These are phyloP conservation scores for Microdochium paspali DNA, from an alignment of 2,329 filamentous ascomycete genomes.

Conservation along the genomic window DNA sequence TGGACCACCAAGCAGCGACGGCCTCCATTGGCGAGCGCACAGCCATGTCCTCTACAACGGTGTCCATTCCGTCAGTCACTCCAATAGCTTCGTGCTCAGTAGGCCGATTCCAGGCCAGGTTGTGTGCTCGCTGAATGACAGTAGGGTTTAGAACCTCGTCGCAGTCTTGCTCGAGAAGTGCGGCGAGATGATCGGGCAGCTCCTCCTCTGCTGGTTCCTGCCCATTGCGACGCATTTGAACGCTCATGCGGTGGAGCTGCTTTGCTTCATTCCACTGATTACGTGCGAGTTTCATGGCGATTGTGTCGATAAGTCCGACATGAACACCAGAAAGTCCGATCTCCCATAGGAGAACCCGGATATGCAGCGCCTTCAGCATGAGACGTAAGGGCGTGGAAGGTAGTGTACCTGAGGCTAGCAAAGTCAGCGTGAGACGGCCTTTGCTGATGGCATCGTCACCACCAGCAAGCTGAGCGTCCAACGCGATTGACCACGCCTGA, in stretches of 20 bases:
- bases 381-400: conserved; percentile 73
- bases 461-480: conserved; percentile 86
- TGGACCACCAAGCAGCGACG: conserved; percentile 86
- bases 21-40: conserved; percentile 84
- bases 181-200: conserved; percentile 67
- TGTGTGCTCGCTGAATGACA: conserved; percentile 78
- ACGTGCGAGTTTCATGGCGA: conserved; percentile 65
- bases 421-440: conserved; percentile 73
- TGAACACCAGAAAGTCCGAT: conserved; percentile 56
- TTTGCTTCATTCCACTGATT: conserved; percentile 76
- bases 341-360: conserved; percentile 82
- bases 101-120: conserved; percentile 77
- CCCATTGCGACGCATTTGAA: conserved; percentile 29
- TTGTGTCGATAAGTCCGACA: conserved; percentile 53
- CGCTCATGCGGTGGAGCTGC: conserved; percentile 43
- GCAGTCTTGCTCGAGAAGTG: conserved; percentile 68
- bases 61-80: conserved; percentile 65
- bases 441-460: conserved; percentile 86
- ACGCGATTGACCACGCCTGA: conserved; percentile 86
- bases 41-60: conserved; percentile 75
- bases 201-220: conserved; percentile 47
- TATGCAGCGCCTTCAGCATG: conserved; percentile 88
- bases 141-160: conserved; percentile 71
- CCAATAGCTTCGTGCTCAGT: conserved; percentile 57
- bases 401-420: conserved; percentile 80